phyloP scores from a whole-genome alignment of 306 rosid species.

The Clitoria ternatea region DNA sequence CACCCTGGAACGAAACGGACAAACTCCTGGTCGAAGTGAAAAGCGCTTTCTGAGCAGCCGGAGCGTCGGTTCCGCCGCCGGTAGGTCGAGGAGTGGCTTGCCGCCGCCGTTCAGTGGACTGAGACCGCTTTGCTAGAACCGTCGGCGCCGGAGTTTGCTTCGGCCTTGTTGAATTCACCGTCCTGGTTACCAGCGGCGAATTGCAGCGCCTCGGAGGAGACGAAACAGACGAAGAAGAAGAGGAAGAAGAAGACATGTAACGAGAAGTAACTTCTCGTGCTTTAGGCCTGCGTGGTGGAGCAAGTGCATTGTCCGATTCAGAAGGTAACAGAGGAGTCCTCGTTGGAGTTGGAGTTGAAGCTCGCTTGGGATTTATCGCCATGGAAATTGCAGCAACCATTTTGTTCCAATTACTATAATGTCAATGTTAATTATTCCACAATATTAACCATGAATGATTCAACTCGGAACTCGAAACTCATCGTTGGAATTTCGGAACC shows the following conservation, averaged over 20 bases:
- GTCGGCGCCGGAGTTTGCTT: slow-evolving; percentile 26
- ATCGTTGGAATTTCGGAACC: slow-evolving; percentile 28
- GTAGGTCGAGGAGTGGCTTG: slow-evolving; percentile 52
- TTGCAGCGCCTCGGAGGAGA: slow-evolving; percentile 51
- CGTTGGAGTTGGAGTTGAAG: slow-evolving; percentile 44
- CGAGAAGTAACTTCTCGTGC: slow-evolving; percentile 76
- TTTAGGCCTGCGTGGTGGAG: slow-evolving; percentile 58
- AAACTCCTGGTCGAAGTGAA: slow-evolving; percentile 81
- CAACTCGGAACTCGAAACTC: slow-evolving; percentile 21
- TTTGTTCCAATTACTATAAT: neutral
- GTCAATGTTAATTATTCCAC: neutral
- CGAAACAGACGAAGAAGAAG: slow-evolving; percentile 37
- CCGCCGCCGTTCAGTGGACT: slow-evolving; percentile 55
- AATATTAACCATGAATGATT: neutral
- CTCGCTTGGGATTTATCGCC: slow-evolving; percentile 51
- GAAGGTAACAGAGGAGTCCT: slow-evolving; percentile 77
- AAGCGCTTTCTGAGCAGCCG: slow-evolving; percentile 69
- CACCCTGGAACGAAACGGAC: slow-evolving; percentile 90
- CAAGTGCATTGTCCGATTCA: slow-evolving; percentile 70
- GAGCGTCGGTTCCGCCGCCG: slow-evolving; percentile 32
- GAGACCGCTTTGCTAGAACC: slow-evolving; percentile 45
- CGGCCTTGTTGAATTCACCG: slow-evolving; percentile 30
- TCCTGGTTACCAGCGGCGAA: slow-evolving; percentile 58
- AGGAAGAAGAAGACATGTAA: slow-evolving; percentile 59
- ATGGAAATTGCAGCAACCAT: slow-evolving; percentile 82